Conservation (phyloP, 805 yeast genomes). For the Cyberlindnera maclurae region DNA sequence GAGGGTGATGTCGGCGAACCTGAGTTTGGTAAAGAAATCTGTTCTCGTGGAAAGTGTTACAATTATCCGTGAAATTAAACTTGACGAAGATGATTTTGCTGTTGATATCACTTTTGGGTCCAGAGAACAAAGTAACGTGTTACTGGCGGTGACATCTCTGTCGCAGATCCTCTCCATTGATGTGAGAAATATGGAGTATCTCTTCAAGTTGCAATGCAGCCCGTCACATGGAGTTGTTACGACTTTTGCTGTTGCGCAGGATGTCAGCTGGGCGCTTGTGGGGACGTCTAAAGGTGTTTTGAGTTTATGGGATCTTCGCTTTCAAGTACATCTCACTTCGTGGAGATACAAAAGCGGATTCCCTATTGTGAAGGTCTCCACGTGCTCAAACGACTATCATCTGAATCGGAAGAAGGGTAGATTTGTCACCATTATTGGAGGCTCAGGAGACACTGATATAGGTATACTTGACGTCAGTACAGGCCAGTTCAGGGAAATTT, state of each 20-base stretch:
- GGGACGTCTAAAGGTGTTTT: constrained; percentile 75
- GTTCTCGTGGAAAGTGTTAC: constrained; percentile 15
- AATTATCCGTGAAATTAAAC: constrained; percentile 34
- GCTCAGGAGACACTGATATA: constrained; percentile 50
- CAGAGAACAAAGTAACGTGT: constrained; percentile 30
- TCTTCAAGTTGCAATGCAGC: constrained; percentile 42
- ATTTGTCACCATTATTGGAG: constrained; percentile 59
- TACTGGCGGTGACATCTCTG: constrained; percentile 46
- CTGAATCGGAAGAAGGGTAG: constrained; percentile 30
- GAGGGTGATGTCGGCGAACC: constrained; percentile 31
- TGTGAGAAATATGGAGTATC: constrained; percentile 44
- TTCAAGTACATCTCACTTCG: constrained; percentile 49
- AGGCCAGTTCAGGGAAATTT: constrained; percentile 46
- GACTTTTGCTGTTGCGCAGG: constrained; percentile 48
- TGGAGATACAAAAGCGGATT: constrained; percentile 49
- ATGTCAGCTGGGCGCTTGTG: constrained; percentile 54
- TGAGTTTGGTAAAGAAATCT: constrained; percentile 20
- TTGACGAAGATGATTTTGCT: constrained; percentile 37
- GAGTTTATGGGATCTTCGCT: constrained; percentile 77
- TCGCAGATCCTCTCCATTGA: constrained; percentile 50
- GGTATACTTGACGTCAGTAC: constrained; percentile 72
- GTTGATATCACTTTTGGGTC: constrained; percentile 36
- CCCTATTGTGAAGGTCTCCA: constrained; percentile 42
- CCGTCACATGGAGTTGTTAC: constrained; percentile 60
- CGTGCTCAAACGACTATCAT: constrained; percentile 35